phyloP scores from a whole-genome alignment of 306 rosid species.

The Corylus avellana region DNA sequence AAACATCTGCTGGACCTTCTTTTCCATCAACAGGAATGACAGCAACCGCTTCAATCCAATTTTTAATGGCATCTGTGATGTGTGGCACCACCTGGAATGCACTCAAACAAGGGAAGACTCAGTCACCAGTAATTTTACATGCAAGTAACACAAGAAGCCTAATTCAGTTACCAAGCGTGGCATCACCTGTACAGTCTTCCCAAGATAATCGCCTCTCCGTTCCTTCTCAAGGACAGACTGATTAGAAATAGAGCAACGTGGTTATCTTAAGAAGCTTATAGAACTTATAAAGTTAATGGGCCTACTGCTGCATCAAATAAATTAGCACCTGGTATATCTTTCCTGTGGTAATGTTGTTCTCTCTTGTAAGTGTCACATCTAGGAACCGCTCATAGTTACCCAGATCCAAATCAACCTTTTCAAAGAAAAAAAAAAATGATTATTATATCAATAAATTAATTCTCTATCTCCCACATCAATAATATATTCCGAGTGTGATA shows the following conservation, averaged over 20 bases:
- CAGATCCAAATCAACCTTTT: constrained; percentile 95
- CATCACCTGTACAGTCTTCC: constrained; percentile 96
- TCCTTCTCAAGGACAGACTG: constrained; percentile 98
- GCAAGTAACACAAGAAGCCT: constrained; percentile 3
- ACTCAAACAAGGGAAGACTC: constrained; percentile 28
- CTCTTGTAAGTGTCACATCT: constrained; percentile 85
- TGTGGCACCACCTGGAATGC: constrained; percentile 89
- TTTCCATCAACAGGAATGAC: constrained; percentile 84
- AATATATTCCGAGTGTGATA: not conserved
- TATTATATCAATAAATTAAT: not conserved
- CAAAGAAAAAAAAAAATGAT: constrained; percentile 16
- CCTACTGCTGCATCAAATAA: not conserved
- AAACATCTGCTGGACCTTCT: constrained; percentile 90
- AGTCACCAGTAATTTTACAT: constrained; percentile 9
- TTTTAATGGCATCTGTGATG: constrained; percentile 89
- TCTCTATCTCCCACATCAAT: constrained; percentile 10
- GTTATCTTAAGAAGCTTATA: constrained; percentile 15
- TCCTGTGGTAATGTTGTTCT: constrained; percentile 93
- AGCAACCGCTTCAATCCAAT: constrained; percentile 78
- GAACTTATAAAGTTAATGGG: not conserved
- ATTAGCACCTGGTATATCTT: constrained; percentile 84
- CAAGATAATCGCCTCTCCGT: constrained; percentile 89
- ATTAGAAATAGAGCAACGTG: constrained; percentile 5
- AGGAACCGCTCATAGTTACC: constrained; percentile 97
- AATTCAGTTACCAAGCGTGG: constrained; percentile 13